These are phyloP conservation scores for Calonectria pseudoturangicola DNA, from an alignment of 2,329 filamentous ascomycete species.

Conservation along the genomic window DNA sequence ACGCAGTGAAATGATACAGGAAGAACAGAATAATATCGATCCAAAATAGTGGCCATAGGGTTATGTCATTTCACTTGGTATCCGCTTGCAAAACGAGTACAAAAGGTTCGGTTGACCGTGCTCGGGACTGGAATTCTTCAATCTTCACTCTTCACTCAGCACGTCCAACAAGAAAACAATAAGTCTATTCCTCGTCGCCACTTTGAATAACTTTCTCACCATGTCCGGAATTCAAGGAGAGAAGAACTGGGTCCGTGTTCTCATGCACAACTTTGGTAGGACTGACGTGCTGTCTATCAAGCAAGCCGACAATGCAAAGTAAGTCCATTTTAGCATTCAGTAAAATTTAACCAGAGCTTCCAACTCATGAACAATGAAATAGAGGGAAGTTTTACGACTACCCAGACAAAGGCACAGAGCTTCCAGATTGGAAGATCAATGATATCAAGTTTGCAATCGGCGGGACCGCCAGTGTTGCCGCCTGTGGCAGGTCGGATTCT, in stretches of 20 bases:
- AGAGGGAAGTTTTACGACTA: not conserved
- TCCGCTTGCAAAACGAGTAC: too few relatives aligned
- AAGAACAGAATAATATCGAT: too few relatives aligned
- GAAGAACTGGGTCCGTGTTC: not conserved
- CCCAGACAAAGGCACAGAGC: not conserved
- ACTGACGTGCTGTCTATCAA: not conserved
- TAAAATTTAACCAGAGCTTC: not conserved
- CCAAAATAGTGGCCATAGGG: too few relatives aligned
- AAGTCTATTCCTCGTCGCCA: not conserved
- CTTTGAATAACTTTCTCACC: not conserved
- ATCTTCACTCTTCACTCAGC: too few relatives aligned
- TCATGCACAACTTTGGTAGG: not conserved
- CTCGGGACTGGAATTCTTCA: too few relatives aligned
- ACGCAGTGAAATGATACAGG: too few relatives aligned
- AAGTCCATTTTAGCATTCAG: not conserved
- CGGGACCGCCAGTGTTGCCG: not conserved
- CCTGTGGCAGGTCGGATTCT: not conserved
- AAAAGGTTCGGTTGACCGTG: too few relatives aligned
- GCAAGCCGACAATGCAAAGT: not conserved
- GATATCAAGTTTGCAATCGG: not conserved
- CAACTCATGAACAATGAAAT: not conserved
- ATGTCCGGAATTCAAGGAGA: conserved; percentile 3
- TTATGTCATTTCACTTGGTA: too few relatives aligned
- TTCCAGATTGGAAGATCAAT: not conserved
- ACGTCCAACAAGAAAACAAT: too few relatives aligned